Percentiles rank a stretch among this genome's conserved stretches.
Evolutionary conservation across 306 rosid species (phyloP).

Genomic region (Cajanus cajan): DNA sequence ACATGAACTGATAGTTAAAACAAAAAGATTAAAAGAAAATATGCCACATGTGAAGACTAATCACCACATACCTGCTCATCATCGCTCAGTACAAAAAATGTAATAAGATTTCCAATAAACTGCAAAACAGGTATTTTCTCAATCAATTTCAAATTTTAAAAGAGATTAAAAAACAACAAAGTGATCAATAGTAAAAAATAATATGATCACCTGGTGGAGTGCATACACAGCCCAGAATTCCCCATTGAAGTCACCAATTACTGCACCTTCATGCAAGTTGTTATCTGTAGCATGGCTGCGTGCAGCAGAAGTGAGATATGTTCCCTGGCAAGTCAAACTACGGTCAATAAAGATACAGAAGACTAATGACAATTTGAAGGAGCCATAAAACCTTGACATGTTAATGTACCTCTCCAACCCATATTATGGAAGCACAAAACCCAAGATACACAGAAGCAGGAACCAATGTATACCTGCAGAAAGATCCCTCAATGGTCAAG

Average conservation of each 20-base stretch:
- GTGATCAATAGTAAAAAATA: neutral
- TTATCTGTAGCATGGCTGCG: constrained; percentile 67
- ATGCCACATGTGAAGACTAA: constrained; percentile 23
- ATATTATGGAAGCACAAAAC: constrained; percentile 92
- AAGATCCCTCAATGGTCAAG: constrained; percentile 16
- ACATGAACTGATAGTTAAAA: constrained; percentile 10
- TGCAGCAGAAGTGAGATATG: constrained; percentile 87
- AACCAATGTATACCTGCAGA: constrained; percentile 85
- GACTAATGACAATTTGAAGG: constrained; percentile 19
- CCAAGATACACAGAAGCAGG: constrained; percentile 92
- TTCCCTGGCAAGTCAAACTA: constrained; percentile 62
- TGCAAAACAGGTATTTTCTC: constrained; percentile 40
- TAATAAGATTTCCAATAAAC: constrained; percentile 87
- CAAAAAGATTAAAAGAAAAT: neutral
- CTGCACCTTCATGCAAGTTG: constrained; percentile 71
- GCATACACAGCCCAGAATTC: constrained; percentile 90
- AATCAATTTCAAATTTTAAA: constrained; percentile 2
- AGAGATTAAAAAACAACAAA: neutral
- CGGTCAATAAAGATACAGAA: constrained; percentile 19
- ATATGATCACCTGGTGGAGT: constrained; percentile 66
- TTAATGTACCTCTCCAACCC: constrained; percentile 89
- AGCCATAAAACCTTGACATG: constrained; percentile 23
- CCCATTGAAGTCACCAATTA: constrained; percentile 91
- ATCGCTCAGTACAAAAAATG: constrained; percentile 67
- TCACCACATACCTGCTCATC: constrained; percentile 58